phyloP scores from a whole-genome alignment of 768 basidiomycete species.

The Podaxis rugospora region DNA sequence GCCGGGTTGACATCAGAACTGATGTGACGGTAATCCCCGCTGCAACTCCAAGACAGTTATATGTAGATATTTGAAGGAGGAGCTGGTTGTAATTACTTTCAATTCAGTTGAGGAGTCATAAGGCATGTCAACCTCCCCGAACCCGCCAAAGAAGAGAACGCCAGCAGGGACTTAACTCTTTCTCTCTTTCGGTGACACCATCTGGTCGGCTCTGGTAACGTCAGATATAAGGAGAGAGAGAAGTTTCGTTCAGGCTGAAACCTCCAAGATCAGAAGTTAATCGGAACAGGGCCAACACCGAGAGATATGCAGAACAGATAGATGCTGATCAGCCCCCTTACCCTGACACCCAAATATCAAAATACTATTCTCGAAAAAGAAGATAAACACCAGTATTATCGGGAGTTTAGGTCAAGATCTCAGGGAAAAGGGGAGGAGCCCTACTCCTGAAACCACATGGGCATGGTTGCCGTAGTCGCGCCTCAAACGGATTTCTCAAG shows the following conservation, averaged over 20 bases:
- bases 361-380: constrained; percentile 1
- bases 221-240: background rate
- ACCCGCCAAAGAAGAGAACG: background rate
- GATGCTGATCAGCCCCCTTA: background rate
- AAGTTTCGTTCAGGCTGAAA: background rate
- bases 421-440: background rate
- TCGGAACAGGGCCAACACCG: constrained; percentile 11
- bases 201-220: background rate
- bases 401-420: background rate
- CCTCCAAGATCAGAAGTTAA: background rate
- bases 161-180: background rate
- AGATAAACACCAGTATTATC: background rate
- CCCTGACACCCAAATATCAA: constrained; percentile 8
- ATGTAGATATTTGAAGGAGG: background rate
- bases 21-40: background rate
- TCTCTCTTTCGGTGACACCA: background rate
- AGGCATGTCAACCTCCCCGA: background rate
- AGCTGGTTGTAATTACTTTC: background rate
- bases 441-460: constrained; percentile 1
- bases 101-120: background rate
- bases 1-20: background rate
- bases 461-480: background rate
- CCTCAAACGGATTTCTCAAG: background rate
- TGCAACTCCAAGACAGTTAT: background rate
- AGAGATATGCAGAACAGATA: background rate